phyloP scores from a whole-genome alignment of 202 grass and related monocot species.

The Brachypodium distachyon region DNA sequence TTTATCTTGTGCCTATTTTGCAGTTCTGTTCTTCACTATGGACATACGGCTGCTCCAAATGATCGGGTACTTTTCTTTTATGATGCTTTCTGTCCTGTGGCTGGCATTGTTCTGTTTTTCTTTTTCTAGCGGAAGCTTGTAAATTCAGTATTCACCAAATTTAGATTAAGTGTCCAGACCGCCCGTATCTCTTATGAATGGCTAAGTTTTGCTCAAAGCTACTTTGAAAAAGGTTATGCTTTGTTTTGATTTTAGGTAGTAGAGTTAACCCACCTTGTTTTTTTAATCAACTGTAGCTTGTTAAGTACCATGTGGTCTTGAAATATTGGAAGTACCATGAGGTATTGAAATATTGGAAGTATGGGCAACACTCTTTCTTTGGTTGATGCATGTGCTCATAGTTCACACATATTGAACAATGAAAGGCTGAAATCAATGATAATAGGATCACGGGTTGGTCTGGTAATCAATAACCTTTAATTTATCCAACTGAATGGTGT shows the following conservation, averaged over 20 bases:
- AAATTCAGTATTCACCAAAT: not conserved
- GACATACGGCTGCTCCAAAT: constrained; percentile 90
- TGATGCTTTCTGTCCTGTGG: not conserved
- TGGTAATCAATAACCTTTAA: not conserved
- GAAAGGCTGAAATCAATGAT: not conserved
- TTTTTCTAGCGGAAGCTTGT: not conserved
- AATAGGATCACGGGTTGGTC: not conserved
- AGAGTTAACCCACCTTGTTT: not conserved
- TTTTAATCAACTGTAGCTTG: not conserved
- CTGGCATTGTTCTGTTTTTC: not conserved
- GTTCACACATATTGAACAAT: not conserved
- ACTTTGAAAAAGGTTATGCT: constrained; percentile 4
- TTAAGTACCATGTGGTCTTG: not conserved
- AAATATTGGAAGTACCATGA: not conserved
- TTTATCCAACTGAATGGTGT: constrained; percentile 5
- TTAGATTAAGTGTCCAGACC: not conserved
- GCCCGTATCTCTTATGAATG: not conserved
- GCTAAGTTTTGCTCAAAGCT: not conserved
- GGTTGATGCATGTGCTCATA: not conserved
- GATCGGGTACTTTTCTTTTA: constrained; percentile 50
- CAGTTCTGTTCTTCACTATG: constrained; percentile 98
- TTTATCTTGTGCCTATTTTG: constrained; percentile 34
- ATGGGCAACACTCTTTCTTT: not conserved
- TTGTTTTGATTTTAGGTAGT: not conserved
- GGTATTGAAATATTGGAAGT: not conserved